phyloP scores from a whole-genome alignment of 495 filamentous ascomycete species.

The Xylaria longipes region DNA sequence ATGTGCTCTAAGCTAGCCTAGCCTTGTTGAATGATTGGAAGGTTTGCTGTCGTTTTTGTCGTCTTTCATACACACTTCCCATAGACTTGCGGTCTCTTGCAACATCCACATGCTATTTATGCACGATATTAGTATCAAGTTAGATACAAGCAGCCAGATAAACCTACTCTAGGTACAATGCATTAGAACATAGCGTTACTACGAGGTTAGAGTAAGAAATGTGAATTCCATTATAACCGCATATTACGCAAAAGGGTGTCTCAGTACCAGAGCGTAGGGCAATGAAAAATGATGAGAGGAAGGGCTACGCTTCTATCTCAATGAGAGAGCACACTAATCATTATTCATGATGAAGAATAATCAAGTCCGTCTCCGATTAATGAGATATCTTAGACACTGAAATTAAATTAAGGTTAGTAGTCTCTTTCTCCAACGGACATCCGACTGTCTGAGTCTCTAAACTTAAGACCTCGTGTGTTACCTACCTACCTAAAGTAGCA shows the following conservation, averaged over 20 bases:
- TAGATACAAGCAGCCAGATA: neutral
- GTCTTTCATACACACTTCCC: neutral
- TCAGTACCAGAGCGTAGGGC: too few species aligned
- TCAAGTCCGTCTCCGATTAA: neutral
- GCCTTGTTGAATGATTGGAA: neutral
- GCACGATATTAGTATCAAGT: neutral
- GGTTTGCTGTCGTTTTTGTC: neutral
- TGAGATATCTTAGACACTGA: neutral
- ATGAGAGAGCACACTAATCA: neutral
- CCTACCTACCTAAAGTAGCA: too few species aligned
- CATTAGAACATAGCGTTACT: neutral
- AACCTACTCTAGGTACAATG: neutral
- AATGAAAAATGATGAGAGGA: neutral
- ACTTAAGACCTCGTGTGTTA: neutral
- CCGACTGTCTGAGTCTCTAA: neutral
- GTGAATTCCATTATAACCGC: too few species aligned
- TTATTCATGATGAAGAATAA: neutral
- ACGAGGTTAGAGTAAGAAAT: too few species aligned
- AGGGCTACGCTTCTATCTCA: neutral
- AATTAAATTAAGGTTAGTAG: neutral
- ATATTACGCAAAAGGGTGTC: too few species aligned
- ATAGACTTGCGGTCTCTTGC: neutral
- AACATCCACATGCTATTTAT: neutral
- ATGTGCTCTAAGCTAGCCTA: too few species aligned
- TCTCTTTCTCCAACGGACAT: neutral